Percentiles rank a stretch among this genome's conserved stretches.
phyloP scores from a whole-genome alignment of 23 red algal species.

The Gracilaria domingensis region DNA sequence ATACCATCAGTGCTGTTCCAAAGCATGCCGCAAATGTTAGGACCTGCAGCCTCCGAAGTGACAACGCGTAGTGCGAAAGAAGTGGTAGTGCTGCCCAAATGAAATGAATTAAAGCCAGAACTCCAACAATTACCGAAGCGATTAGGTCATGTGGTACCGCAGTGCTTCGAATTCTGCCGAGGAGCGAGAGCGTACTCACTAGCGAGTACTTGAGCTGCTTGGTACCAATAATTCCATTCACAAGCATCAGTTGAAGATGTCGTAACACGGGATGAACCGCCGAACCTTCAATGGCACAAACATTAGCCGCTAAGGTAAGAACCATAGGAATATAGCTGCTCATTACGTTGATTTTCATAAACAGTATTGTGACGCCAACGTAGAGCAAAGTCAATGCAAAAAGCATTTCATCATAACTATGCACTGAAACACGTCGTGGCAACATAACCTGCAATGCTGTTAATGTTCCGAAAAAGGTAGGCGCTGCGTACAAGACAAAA shows the following conservation, averaged over 20 bases:
- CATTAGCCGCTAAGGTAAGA: constrained; percentile 7
- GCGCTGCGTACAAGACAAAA: constrained; percentile 44
- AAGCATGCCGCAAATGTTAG: background rate
- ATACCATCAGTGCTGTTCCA: background rate
- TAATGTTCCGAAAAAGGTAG: constrained; percentile 45
- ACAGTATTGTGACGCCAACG: background rate
- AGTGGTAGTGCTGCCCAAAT: constrained; percentile 37
- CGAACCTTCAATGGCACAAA: constrained; percentile 52
- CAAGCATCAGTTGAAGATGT: constrained; percentile 36
- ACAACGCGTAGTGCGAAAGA: constrained; percentile 30
- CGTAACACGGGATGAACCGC: constrained; percentile 21
- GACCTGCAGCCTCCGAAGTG: constrained; percentile 19
- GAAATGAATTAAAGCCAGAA: constrained; percentile 39
- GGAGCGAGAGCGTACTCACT: constrained; percentile 27
- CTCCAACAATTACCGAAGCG: constrained; percentile 43
- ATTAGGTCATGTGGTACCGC: constrained; percentile 60
- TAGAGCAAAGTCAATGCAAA: constrained; percentile 45
- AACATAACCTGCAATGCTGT: constrained; percentile 31
- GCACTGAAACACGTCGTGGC: constrained; percentile 25
- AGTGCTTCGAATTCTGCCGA: constrained; percentile 39
- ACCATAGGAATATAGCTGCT: constrained; percentile 61
- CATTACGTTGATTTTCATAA: constrained; percentile 37
- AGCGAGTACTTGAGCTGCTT: constrained; percentile 23
- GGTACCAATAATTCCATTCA: background rate
- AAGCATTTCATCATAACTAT: constrained; percentile 59